A percentile compares a stretch with the other conserved stretches of the same genome.
Evolutionary conservation across 202 grass and related monocot genomes (phyloP).

Genomic region (Bolboschoenoplectus hybrid): DNA sequence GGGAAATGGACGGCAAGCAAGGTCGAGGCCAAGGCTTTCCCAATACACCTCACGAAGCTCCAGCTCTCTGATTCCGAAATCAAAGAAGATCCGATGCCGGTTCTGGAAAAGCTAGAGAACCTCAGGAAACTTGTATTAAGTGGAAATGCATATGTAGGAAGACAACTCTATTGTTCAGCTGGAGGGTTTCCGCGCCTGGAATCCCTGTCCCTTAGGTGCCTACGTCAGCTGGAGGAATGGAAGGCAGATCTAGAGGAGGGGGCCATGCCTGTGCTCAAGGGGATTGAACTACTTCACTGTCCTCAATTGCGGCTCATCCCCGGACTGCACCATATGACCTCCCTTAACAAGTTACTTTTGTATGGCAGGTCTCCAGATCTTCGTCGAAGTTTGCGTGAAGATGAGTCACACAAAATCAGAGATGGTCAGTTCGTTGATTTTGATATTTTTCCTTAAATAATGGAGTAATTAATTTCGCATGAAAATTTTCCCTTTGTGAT

Average conservation of each 20-base stretch:
- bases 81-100: constrained; percentile 2
- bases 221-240: background rate
- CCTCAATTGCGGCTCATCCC: background rate
- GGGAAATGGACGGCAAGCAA: background rate
- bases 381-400: background rate
- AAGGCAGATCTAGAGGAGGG: background rate
- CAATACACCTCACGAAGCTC: background rate
- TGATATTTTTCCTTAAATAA: background rate
- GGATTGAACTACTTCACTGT: background rate
- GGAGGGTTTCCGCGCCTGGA: background rate
- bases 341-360: background rate
- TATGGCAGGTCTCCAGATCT: background rate
- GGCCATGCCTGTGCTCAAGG: background rate
- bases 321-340: background rate
- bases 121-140: background rate
- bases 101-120: background rate
- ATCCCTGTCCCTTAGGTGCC: background rate
- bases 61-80: background rate
- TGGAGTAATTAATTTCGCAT: no score
- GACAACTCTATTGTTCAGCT: background rate
- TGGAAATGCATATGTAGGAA: background rate
- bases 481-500: no score
- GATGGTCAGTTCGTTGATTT: background rate
- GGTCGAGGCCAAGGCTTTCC: background rate
- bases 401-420: background rate